Percentiles rank a stretch among this genome's conserved stretches.
These are phyloP conservation scores for Maudiozyma serrabonitensis DNA, from an alignment of 805 yeast genomes.

Conservation along the genomic window DNA sequence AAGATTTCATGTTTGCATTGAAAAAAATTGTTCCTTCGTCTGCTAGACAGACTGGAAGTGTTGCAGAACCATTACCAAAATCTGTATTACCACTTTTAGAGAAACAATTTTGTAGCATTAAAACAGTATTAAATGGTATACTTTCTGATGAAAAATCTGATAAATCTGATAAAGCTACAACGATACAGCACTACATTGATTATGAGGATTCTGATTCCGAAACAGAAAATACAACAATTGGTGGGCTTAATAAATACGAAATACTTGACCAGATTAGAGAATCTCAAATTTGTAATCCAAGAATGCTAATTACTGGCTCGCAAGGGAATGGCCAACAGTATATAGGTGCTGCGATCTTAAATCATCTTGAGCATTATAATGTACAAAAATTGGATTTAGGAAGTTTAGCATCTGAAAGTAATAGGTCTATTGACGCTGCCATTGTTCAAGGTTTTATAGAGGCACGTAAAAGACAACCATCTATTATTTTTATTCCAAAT, in stretches of 20 bases:
- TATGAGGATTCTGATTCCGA: constrained; percentile 24
- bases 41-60: constrained; percentile 68
- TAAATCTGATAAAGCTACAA: constrained; percentile 16
- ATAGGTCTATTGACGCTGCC: constrained; percentile 73
- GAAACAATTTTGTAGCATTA: constrained; percentile 39
- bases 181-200: constrained; percentile 28
- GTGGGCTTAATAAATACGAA: constrained; percentile 63
- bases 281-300: constrained; percentile 72
- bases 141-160: constrained; percentile 41
- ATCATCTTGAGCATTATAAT: constrained; percentile 80
- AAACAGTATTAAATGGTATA: constrained; percentile 40
- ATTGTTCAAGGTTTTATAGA: constrained; percentile 78
- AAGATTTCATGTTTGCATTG: constrained; percentile 78
- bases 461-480: constrained; percentile 81
- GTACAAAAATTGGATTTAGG: constrained; percentile 80
- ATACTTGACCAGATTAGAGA: constrained; percentile 39
- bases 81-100: constrained; percentile 55
- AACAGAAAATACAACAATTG: constrained; percentile 21
- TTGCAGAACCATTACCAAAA: constrained; percentile 72
- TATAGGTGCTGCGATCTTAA: constrained; percentile 69
- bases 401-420: constrained; percentile 64
- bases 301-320: constrained; percentile 62
- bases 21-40: constrained; percentile 88
- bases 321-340: constrained; percentile 84
- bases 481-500: constrained; percentile 76